Conservation (phyloP, 345 rosid genomes). For the Acer campestre region DNA sequence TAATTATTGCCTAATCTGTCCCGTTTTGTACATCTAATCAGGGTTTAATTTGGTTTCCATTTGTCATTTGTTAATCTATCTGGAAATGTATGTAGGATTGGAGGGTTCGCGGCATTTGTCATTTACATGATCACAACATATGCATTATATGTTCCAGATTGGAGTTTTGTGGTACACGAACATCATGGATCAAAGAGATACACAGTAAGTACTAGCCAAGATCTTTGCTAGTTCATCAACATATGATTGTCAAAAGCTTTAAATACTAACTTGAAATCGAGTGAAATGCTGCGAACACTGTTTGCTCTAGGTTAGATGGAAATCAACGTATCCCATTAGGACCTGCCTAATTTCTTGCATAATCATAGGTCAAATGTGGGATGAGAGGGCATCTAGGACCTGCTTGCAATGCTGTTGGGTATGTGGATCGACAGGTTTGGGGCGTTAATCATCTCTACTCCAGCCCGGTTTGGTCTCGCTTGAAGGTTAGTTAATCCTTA, state of each 20-base stretch:
- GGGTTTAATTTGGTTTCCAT: not conserved
- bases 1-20: no score
- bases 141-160: constrained; percentile 60
- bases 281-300: no score
- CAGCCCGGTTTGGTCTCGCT: constrained; percentile 57
- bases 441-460: constrained; percentile 64
- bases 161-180: constrained; percentile 41
- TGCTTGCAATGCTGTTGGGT: constrained; percentile 73
- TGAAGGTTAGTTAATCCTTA: constrained; percentile 50
- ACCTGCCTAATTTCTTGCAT: not conserved
- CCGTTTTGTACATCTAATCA: no score
- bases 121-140: constrained; percentile 55
- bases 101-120: constrained; percentile 52
- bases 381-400: constrained; percentile 78
- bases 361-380: constrained; percentile 62
- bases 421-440: constrained; percentile 60
- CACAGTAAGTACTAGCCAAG: constrained; percentile 30
- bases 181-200: constrained; percentile 26
- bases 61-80: not conserved
- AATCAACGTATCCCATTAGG: no score
- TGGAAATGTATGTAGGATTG: constrained; percentile 40
- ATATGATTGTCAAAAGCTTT: no score
- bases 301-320: no score
- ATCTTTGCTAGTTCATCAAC: no score
- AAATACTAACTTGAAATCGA: no score